Percentiles rank a stretch among this genome's conserved stretches.
Evolutionary conservation across 2,329 filamentous ascomycete species (phyloP).

Genomic region (Cercospora zeae-maydis): DNA sequence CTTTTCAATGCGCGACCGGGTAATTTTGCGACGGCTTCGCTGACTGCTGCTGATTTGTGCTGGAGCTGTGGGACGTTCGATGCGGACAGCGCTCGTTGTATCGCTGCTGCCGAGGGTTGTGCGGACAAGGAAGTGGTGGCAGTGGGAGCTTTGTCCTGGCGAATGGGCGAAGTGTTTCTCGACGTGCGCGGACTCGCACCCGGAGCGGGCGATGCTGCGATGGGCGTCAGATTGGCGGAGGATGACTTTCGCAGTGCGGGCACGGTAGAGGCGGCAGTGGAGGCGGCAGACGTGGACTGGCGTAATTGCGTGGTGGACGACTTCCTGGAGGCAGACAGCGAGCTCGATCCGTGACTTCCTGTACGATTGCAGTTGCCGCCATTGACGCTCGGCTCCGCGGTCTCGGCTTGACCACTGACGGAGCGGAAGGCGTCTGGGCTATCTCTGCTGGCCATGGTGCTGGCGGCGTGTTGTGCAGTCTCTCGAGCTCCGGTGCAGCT

Average conservation of each 20-base stretch:
- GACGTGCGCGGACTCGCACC: slow-evolving; percentile 46
- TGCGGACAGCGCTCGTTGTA: slow-evolving; percentile 66
- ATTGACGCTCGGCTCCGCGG: slow-evolving; percentile 36
- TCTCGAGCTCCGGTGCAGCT: not conserved
- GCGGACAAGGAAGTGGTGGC: slow-evolving; percentile 39
- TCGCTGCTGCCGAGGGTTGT: slow-evolving; percentile 58
- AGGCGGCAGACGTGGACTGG: slow-evolving; percentile 10
- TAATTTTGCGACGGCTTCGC: slow-evolving; percentile 61
- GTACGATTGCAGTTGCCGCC: slow-evolving; percentile 10
- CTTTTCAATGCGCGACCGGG: slow-evolving; percentile 60
- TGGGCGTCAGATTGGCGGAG: slow-evolving; percentile 31
- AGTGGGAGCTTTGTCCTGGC: slow-evolving; percentile 43
- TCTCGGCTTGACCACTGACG: slow-evolving; percentile 38
- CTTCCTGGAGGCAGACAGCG: slow-evolving; percentile 16
- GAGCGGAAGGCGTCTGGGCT: slow-evolving; percentile 35
- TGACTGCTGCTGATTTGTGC: slow-evolving; percentile 44
- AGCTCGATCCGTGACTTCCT: slow-evolving; percentile 11
- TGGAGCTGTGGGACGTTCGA: slow-evolving; percentile 64
- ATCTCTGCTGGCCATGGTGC: slow-evolving; percentile 34
- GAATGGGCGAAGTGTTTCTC: slow-evolving; percentile 47
- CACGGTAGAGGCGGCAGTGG: slow-evolving; percentile 11
- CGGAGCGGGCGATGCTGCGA: slow-evolving; percentile 35
- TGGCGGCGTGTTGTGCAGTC: not conserved
- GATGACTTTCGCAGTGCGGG: slow-evolving; percentile 30
- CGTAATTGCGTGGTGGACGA: slow-evolving; percentile 12